Evolutionary conservation across 2,329 filamentous ascomycete genomes (phyloP).

Genomic region (Tolypocladium endophyticum): DNA sequence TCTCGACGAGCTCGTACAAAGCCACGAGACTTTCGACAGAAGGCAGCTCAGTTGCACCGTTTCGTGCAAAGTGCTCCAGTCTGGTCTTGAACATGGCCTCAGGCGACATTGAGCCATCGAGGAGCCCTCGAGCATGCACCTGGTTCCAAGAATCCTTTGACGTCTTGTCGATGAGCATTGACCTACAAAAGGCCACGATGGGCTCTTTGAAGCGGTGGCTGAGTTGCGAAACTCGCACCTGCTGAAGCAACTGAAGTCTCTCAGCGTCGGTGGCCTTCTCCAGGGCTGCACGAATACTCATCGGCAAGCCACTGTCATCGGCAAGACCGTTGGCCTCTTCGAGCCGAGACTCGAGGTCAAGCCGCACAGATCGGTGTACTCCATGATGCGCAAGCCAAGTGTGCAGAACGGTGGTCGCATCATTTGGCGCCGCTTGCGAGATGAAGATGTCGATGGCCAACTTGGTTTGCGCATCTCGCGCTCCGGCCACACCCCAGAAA

Average conservation of each 20-base stretch:
- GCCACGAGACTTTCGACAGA: conserved; percentile 12
- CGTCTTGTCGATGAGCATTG: conserved; percentile 15
- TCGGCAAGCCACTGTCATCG: conserved; percentile 8
- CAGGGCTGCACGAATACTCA: conserved; percentile 15
- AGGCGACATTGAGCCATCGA: conserved; percentile 15
- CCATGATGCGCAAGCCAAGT: conserved; percentile 26
- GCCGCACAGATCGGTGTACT: conserved; percentile 19
- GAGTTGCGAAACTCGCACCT: conserved; percentile 15
- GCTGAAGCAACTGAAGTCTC: conserved; percentile 17
- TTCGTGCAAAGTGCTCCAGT: conserved; percentile 11
- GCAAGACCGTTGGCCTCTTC: conserved; percentile 7
- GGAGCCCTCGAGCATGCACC: conserved; percentile 12
- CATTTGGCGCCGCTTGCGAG: conserved; percentile 20
- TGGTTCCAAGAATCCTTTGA: conserved; percentile 15
- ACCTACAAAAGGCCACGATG: conserved; percentile 15
- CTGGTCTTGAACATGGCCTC: conserved; percentile 15
- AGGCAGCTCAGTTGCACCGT: conserved; percentile 13
- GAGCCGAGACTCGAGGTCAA: conserved; percentile 18
- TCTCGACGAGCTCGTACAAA: conserved; percentile 14
- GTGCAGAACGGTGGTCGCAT: conserved; percentile 21
- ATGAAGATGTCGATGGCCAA: conserved; percentile 22
- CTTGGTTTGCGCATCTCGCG: conserved; percentile 8
- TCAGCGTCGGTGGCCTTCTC: conserved; percentile 18
- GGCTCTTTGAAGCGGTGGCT: conserved; percentile 12
- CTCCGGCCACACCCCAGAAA: conserved; percentile 21